phyloP scores from a whole-genome alignment of 2,329 filamentous ascomycete genomes.

The Monilinia aucupariae region DNA sequence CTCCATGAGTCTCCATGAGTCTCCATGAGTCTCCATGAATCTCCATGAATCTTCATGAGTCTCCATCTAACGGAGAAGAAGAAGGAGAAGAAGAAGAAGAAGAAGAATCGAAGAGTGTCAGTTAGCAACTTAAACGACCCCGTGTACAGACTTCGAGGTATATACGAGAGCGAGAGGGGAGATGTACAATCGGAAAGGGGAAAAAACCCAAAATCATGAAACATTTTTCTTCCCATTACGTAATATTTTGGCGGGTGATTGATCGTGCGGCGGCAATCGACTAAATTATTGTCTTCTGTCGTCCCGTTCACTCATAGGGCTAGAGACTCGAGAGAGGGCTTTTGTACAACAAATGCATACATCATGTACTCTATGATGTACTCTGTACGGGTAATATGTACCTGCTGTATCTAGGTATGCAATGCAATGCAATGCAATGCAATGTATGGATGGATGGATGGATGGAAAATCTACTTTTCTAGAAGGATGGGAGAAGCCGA shows the following conservation, averaged over 20 bases:
- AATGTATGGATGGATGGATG: neutral
- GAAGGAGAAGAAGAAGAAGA: too few species aligned
- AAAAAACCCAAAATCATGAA: neutral
- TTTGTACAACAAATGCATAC: neutral
- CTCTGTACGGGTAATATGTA: too few species aligned
- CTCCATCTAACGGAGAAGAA: too few species aligned
- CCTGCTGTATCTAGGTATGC: too few species aligned
- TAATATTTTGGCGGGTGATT: neutral
- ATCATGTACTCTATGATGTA: neutral
- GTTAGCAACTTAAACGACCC: too few species aligned
- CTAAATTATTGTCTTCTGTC: neutral
- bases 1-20: too few species aligned
- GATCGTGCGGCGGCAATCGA: neutral
- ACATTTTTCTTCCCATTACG: neutral
- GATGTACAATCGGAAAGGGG: too few species aligned
- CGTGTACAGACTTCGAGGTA: neutral
- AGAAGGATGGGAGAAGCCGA: neutral
- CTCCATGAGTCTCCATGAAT: too few species aligned
- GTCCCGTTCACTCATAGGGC: neutral
- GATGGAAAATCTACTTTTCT: neutral
- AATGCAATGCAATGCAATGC: neutral
- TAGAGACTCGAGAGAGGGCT: conserved; percentile 1
- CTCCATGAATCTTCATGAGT: too few species aligned
- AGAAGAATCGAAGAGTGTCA: too few species aligned
- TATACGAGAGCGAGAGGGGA: neutral